Conservation (phyloP, 129 eudicot species). For the Erigeron canadensis region DNA sequence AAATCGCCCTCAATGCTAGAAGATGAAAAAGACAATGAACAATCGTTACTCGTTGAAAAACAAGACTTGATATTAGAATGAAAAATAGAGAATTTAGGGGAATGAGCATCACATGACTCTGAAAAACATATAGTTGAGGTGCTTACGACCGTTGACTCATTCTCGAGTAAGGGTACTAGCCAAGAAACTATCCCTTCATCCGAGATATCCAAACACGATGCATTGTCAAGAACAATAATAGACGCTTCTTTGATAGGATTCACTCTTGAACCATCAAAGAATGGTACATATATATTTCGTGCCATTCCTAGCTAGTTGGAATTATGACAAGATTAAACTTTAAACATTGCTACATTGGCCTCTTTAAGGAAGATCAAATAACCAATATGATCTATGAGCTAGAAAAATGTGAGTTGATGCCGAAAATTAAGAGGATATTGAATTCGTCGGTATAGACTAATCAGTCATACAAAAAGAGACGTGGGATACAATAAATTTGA, state of each 20-base stretch:
- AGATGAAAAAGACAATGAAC: neutral
- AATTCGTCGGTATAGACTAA: neutral
- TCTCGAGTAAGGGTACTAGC: neutral
- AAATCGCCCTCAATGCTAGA: neutral
- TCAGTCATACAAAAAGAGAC: neutral
- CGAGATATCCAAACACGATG: neutral
- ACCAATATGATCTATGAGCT: neutral
- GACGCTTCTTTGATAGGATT: constrained; percentile 12
- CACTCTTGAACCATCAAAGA: neutral
- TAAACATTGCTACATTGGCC: neutral
- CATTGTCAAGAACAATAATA: neutral
- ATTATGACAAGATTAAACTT: neutral
- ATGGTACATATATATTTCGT: neutral
- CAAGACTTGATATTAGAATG: neutral
- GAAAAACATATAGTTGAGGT: neutral
- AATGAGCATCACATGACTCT: neutral
- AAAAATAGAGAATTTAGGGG: neutral
- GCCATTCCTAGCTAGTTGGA: neutral
- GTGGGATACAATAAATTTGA: neutral
- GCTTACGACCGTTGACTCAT: neutral
- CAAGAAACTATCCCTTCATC: constrained; percentile 3
- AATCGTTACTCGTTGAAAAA: neutral
- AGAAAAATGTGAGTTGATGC: neutral
- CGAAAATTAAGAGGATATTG: neutral
- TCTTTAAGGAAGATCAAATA: neutral